phyloP scores from a whole-genome alignment of 331 rosid genomes.

The Stylosanthes scabra region DNA sequence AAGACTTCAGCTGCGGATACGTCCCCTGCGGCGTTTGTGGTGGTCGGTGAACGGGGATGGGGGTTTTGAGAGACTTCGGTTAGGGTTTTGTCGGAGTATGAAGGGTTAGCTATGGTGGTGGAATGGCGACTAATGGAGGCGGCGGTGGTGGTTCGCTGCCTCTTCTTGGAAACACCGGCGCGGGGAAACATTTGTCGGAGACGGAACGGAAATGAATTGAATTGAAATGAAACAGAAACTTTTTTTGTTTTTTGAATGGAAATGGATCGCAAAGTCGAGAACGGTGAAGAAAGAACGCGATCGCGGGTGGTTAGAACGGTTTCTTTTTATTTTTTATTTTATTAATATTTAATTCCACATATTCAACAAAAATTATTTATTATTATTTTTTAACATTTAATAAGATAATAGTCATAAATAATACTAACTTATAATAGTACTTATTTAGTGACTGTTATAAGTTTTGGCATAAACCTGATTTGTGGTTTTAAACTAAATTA shows the following conservation, averaged over 20 bases:
- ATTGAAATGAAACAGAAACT: background rate
- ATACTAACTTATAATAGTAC: too few species aligned
- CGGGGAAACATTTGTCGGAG: slow-evolving; percentile 46
- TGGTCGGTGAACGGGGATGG: slow-evolving; percentile 11
- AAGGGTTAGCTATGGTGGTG: slow-evolving; percentile 44
- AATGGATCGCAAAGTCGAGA: background rate
- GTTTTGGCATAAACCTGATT: too few species aligned
- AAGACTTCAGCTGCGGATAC: background rate
- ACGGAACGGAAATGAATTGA: background rate
- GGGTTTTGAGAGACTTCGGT: slow-evolving; percentile 31
- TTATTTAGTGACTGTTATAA: too few species aligned
- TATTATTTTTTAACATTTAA: too few species aligned
- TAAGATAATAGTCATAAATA: too few species aligned
- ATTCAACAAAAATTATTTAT: too few species aligned
- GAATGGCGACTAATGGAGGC: slow-evolving; percentile 45
- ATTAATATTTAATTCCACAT: too few species aligned
- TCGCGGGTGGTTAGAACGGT: background rate
- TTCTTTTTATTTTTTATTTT: background rate
- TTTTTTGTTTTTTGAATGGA: background rate
- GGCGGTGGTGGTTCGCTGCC: slow-evolving; percentile 56
- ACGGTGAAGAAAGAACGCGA: background rate
- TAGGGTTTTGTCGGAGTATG: slow-evolving; percentile 37
- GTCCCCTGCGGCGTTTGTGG: background rate
- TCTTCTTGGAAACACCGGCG: slow-evolving; percentile 56
- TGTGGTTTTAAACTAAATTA: too few species aligned